phyloP scores from a whole-genome alignment of 225 moss, liverwort and hornwort genomes.

The Bryoerythrophyllum caledonicum region DNA sequence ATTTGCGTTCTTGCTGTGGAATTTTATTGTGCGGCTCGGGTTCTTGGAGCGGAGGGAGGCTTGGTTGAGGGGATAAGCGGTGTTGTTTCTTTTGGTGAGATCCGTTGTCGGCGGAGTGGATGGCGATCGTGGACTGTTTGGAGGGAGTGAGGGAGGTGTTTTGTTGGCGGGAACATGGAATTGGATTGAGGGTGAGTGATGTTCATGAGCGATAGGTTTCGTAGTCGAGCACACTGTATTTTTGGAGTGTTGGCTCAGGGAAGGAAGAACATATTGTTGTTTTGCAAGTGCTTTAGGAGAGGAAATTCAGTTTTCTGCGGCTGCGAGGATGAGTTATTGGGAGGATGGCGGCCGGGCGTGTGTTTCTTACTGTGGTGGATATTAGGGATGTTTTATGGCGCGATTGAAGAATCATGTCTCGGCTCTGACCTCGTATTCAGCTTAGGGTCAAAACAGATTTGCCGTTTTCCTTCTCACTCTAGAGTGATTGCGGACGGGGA shows the following conservation, averaged over 20 bases:
- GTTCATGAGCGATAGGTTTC: background rate
- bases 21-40: background rate
- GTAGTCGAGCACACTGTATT: background rate
- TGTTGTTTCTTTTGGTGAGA: background rate
- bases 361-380: slow-evolving; percentile 10
- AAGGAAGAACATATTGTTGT: slow-evolving; percentile 4
- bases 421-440: background rate
- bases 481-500: no score
- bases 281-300: slow-evolving; percentile 1
- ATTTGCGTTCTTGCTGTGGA: background rate
- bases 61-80: background rate
- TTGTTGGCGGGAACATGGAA: background rate
- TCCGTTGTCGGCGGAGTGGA: background rate
- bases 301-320: background rate
- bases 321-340: background rate
- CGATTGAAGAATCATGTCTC: background rate
- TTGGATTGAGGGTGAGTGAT: background rate
- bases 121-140: background rate
- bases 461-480: background rate
- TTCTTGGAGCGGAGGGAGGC: slow-evolving; percentile 3
- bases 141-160: background rate
- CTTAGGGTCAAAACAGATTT: background rate
- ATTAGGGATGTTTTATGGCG: background rate
- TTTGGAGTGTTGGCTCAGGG: background rate
- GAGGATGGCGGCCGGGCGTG: background rate